Evolutionary conservation across 495 filamentous ascomycete genomes (phyloP).

Genomic region (Daldinia decipiens): DNA sequence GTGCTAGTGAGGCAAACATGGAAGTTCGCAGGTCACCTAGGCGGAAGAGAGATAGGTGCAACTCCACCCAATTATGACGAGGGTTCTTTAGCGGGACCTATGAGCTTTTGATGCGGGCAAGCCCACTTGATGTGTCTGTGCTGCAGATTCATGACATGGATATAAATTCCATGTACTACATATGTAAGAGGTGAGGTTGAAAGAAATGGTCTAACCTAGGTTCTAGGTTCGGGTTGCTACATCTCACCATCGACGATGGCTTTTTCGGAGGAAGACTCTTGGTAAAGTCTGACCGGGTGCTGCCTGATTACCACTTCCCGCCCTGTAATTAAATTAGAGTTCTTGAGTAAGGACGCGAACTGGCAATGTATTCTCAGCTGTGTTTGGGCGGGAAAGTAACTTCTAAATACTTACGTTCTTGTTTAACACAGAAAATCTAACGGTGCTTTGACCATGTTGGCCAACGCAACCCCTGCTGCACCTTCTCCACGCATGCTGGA

Average conservation of each 20-base stretch:
- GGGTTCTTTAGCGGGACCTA: background rate
- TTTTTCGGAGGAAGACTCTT: background rate
- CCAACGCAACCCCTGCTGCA: conserved; percentile 34
- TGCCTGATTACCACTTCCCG: conserved; percentile 37
- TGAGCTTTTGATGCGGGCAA: conserved; percentile 6
- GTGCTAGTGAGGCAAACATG: conserved; percentile 38
- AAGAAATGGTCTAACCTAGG: conserved; percentile 9
- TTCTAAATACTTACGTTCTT: conserved; percentile 16
- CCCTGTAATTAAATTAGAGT: conserved; percentile 46
- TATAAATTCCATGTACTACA: conserved; percentile 6
- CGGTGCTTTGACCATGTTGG: conserved; percentile 28
- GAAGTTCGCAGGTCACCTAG: conserved; percentile 26
- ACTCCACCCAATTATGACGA: conserved; percentile 19
- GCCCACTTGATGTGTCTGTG: conserved; percentile 4
- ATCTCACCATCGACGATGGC: conserved; percentile 28
- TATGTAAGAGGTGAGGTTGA: conserved; percentile 10
- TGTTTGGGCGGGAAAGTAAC: conserved; percentile 24
- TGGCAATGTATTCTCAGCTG: conserved; percentile 17
- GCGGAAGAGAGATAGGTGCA: conserved; percentile 19
- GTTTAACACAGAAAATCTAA: conserved; percentile 15
- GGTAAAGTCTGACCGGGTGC: conserved; percentile 29
- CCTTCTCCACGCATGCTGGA: conserved; percentile 31
- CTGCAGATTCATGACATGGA: conserved; percentile 5
- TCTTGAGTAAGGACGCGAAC: conserved; percentile 13
- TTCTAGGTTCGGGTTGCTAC: conserved; percentile 35